Evolutionary conservation across 441 rosid species (phyloP), one percentile per base, ranked within the genome.

Genomic region (Erysimum cheiri): DNA sequence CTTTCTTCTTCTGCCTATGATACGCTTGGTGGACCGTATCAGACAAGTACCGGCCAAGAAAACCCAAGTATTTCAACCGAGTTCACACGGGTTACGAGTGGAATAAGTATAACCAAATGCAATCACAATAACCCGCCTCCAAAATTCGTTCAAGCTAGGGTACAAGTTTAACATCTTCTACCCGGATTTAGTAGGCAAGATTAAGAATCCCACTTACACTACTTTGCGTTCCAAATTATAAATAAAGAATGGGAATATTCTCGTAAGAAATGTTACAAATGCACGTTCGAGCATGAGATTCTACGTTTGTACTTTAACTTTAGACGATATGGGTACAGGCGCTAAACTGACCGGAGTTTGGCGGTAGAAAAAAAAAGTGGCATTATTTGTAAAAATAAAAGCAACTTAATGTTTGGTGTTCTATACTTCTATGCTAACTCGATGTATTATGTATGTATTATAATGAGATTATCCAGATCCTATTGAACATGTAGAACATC

Each of bases 211-310:
- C 0, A 69, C 64, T 4, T 93, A 22, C 24, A 22, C 24, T 22
- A 22, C 24, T 22, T 22, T 43, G 95, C 91, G 33, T 91, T 93
- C 75, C 74, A 79, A 43, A 84, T 91, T 50, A 96, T 93, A 52
- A 91, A 93, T 81, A 89, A 91, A 67, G 96, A 91, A 73, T 93
- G 98, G 97, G 98, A 93, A 65, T 86, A 89, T 71, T 93, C 97
- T 22, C 96, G 87, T 60, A 93, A 91, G 88, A 93, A 93, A 79
- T 97, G 91, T 40, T 86, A 84, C 58, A 91, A 91, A 73, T 80
- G 89, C 71, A 89, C 97, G 6, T 93, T 91, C n/a, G 97, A 93
- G 69, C 88, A 91, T 8, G 97, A 96, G 49, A 87, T 91, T 60
- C 71, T 93, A 56, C 98, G 85, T 14, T 85, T 89, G n/a, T 91